Conservation (phyloP, 257 asterid species). For the Nicotiana tabacum region DNA sequence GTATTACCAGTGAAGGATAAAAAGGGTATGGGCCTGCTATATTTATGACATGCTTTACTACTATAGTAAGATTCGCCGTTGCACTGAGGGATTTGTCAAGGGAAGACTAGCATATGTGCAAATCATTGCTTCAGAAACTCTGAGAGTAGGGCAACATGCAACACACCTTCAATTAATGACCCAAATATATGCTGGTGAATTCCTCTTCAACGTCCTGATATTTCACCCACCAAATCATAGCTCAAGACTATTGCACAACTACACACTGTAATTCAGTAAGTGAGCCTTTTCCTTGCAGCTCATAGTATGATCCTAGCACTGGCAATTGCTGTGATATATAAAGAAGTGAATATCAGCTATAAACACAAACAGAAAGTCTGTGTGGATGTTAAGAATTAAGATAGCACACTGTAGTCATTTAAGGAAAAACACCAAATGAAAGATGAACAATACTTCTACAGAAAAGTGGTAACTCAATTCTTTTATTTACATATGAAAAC, state of each 20-base stretch:
- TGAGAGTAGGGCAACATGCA: conserved; percentile 22
- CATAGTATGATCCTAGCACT: conserved; percentile 52
- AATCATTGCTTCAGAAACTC: conserved; percentile 28
- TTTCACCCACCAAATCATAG: conserved; percentile 45
- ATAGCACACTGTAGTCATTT: not conserved
- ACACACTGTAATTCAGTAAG: conserved; percentile 39
- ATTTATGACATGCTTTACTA: not conserved
- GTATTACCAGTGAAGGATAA: not conserved
- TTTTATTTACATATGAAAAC: not conserved
- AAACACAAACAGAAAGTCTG: not conserved
- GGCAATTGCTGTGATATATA: conserved; percentile 42
- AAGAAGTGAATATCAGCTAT: conserved; percentile 44
- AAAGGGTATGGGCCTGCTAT: not conserved
- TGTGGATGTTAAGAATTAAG: conserved; percentile 11
- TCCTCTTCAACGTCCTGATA: conserved; percentile 17
- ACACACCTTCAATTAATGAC: conserved; percentile 22
- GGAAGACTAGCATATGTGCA: conserved; percentile 22
- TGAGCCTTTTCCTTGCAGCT: conserved; percentile 51
- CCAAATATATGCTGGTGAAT: conserved; percentile 6
- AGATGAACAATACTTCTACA: not conserved
- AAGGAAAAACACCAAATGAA: not conserved
- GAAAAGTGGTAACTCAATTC: not conserved
- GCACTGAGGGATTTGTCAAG: conserved; percentile 8
- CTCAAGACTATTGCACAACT: conserved; percentile 43
- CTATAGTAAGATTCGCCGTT: not conserved